Base-by-base conservation (phyloP, 202 grass and related monocot species). In the Cymbopogon flexuosus region DNA sequence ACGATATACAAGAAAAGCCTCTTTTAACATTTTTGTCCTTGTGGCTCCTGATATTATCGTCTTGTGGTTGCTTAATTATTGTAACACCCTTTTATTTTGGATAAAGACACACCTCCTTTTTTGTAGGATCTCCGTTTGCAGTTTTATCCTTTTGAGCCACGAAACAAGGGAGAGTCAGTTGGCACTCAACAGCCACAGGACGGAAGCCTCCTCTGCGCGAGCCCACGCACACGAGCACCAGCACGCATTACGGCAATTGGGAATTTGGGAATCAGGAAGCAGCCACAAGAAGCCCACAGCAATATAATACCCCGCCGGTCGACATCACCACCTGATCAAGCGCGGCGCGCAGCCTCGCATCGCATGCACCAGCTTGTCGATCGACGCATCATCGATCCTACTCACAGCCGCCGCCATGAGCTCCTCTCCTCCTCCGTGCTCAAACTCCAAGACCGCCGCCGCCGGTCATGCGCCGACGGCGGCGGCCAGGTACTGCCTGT, bases 401-500 rank as follows among this genome's bases (percentile, higher is more conserved):
- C 4, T 23, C 37, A 14, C 65, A 21, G 19, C 36, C 3, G 5
- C 8, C 36, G 36, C 45, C 40, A 64, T 80, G 76, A 84, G 29
- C 33, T 57, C 80, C 23, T 46, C 79, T 19, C 52, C 79, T 43
- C 10, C 79, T 18, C 39, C 78, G 7, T 86, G 78, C 36, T 69
- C 81, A 51, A 35, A 75, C 27, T 62, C 81, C 62, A 35, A 70
- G 70, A 23, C 34, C 23, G 37, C 16, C 23, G 37, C 16, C 68
- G 83, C 18, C 4, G 41, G 23, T 14, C 8, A 3, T 59, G 15
- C 73, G 15, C 3, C 63, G 84, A 13, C 13, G 58, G 56, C 13
- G 58, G 56, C 13, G 58, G 56, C 27, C 15, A 18, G 31, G 83
- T 84, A 85, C 52, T 92, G 87, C 76, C 80, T 89, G 37, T 90